Conservation (phyloP, 1,284 basidiomycete species). For the Neotropicomus parvogracilis region DNA sequence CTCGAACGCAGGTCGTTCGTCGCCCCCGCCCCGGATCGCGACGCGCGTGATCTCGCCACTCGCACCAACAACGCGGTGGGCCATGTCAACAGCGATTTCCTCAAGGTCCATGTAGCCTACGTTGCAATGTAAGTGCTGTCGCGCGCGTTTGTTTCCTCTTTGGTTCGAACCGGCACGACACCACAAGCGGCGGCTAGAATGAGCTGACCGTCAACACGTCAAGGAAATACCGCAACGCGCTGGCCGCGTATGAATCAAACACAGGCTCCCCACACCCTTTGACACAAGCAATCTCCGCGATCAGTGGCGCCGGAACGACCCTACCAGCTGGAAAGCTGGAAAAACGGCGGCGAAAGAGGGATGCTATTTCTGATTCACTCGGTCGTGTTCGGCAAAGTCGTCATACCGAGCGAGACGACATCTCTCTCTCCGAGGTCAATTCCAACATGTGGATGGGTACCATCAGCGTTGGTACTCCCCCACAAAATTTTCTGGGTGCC, state of each 20-base stretch:
- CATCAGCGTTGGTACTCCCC: slow-evolving; percentile 42
- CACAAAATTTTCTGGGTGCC: slow-evolving; percentile 32
- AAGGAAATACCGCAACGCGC: slow-evolving; percentile 39
- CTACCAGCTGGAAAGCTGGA: slow-evolving; percentile 2
- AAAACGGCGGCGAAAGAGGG: slow-evolving; percentile 11
- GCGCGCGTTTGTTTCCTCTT: not conserved
- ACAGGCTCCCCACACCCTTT: slow-evolving; percentile 39
- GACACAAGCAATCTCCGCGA: slow-evolving; percentile 14
- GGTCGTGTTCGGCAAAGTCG: not conserved
- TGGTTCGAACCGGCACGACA: not conserved
- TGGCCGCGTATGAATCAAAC: slow-evolving; percentile 38
- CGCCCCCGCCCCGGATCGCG: not conserved
- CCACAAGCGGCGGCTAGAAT: not conserved
- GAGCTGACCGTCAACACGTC: not conserved
- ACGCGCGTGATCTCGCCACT: not conserved
- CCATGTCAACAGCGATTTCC: slow-evolving; percentile 7
- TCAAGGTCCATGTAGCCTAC: slow-evolving; percentile 16
- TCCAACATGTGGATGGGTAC: slow-evolving; percentile 37
- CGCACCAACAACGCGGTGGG: not conserved
- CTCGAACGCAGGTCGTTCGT: slow-evolving; percentile 24
- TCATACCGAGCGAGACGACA: slow-evolving; percentile 15
- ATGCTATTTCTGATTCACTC: not conserved
- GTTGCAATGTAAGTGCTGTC: slow-evolving; percentile 19
- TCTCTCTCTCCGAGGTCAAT: slow-evolving; percentile 32
- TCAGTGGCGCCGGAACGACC: slow-evolving; percentile 1